Evolutionary conservation across 106 monocot genomes (phyloP).

Genomic region (Dendrobium nobile): DNA sequence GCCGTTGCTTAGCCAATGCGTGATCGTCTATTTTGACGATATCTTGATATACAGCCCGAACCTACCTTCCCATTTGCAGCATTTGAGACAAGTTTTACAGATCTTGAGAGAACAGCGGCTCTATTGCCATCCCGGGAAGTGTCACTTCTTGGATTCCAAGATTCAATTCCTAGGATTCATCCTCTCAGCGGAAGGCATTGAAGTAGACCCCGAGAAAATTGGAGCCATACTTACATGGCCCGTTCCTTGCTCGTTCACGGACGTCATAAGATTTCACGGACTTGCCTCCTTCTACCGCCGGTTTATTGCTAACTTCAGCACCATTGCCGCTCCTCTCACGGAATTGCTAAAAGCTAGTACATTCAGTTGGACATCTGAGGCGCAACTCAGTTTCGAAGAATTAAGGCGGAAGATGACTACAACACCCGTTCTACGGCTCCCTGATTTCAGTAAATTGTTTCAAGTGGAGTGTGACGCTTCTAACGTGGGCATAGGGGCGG

Average conservation of each 20-base stretch:
- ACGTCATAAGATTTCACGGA: conserved; percentile 4
- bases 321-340: neutral
- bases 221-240: conserved; percentile 3
- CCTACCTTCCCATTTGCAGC: neutral
- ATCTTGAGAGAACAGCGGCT: neutral
- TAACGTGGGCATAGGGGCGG: neutral
- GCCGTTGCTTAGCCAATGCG: neutral
- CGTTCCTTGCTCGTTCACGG: neutral
- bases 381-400: neutral
- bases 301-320: neutral
- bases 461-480: conserved; percentile 7
- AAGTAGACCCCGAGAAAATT: neutral
- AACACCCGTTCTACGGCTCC: neutral
- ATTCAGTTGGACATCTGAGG: neutral
- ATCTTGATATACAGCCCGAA: neutral
- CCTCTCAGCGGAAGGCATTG: neutral
- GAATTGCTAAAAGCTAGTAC: neutral
- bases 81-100: neutral
- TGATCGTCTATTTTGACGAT: neutral
- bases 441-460: conserved; percentile 2
- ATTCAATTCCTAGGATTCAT: neutral
- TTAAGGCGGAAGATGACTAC: neutral
- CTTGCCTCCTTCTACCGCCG: neutral
- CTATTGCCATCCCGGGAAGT: neutral
- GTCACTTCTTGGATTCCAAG: neutral